Evolutionary conservation across 2,329 filamentous ascomycete species (phyloP).

Genomic region (Penicillium verrucosum): DNA sequence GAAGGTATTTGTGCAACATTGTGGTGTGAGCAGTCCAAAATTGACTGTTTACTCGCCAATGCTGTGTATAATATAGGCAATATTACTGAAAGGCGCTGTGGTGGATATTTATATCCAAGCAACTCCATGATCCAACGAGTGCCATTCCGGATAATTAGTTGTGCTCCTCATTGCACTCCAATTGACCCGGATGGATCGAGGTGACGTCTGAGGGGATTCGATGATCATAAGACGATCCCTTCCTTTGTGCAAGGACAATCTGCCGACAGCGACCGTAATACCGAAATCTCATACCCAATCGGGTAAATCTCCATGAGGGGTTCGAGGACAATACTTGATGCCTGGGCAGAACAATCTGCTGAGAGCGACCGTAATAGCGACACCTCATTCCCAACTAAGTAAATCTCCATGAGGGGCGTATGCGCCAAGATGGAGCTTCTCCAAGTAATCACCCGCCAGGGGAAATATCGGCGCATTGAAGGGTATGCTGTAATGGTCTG

Average conservation of each 20-base stretch:
- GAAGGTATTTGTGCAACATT: constrained; percentile 23
- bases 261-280: background rate
- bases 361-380: background rate
- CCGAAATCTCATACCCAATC: constrained; percentile 6
- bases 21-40: background rate
- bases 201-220: background rate
- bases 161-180: background rate
- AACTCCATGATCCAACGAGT: background rate
- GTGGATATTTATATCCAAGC: constrained; percentile 1
- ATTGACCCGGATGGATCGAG: background rate
- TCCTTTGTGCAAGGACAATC: background rate
- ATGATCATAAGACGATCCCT: background rate
- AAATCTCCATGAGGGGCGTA: constrained; percentile 18
- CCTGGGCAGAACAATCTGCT: background rate
- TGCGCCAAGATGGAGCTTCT: background rate
- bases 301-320: background rate
- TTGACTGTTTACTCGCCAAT: constrained; percentile 7
- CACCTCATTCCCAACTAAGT: constrained; percentile 5
- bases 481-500: background rate
- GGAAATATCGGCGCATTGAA: constrained; percentile 11
- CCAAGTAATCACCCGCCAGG: background rate
- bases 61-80: constrained; percentile 3
- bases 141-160: background rate
- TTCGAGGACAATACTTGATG: background rate
- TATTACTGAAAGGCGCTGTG: background rate